Base-by-base conservation (phyloP, 345 rosid genomes). In the Ricinus communis region DNA sequence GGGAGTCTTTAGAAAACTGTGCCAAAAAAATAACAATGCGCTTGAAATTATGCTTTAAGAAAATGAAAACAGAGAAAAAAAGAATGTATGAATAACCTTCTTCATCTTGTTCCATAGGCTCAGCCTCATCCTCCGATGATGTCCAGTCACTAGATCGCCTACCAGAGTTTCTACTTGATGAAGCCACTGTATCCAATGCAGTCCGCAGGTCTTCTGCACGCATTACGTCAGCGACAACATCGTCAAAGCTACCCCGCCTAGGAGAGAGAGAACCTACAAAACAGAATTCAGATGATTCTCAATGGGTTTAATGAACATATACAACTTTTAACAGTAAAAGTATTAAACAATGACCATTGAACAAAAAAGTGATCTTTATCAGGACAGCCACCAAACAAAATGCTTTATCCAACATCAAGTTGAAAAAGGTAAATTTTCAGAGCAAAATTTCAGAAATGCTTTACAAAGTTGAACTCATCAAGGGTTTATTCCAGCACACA, bases 81-180 rank as follows among this genome's bases (percentile, higher is more conserved):
- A 75, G 31, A 60, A 69, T 55, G 69, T 47, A 33, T 8, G 38
- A 31, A 74, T 25, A 66, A 93, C 93, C 96, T 85, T 86, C 97
- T 71, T 83, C 87, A 57, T 86, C 90, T 63, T 82, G 84, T 11
- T 88, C 95, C 93, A 87, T 88, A 62, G 82, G 87, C 81, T 91
- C 97, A 72, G 73, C 88, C 77, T 96, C 98, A 28, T 96, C 97
- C 41, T 96, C 98, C 15, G 90, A 88, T 64, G 97, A 96, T 68
- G 87, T 82, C 99, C 98, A 95, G 65, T 91, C 93, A 77, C 83
- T 78, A 54, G 81, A 81, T 51, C 51, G 78, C 68, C 40, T 72
- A 43, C 77, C 47, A 30, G 74, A 0, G 50, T 80, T 82, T 64
- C 68, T 78, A 81, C 98, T 89, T 10, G 97, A 96, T 63, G 93